Evolutionary conservation across 2,329 filamentous ascomycete species (phyloP).

Genomic region (Diaporthe batatas): DNA sequence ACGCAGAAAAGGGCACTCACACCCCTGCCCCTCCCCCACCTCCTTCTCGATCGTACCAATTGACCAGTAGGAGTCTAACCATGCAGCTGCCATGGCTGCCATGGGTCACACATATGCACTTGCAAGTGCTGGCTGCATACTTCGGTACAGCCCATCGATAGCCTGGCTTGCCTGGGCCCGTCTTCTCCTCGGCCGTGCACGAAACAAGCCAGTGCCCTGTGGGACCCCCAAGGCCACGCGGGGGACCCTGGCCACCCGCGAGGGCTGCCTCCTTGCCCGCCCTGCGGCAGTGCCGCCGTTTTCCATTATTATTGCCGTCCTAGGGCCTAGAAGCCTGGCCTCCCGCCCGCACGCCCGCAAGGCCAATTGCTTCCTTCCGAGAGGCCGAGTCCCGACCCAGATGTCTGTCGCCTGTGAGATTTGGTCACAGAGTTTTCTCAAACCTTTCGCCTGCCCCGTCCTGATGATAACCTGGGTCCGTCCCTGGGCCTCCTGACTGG

Average conservation of each 20-base stretch:
- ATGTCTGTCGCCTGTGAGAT: constrained; percentile 1
- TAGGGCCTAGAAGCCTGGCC: neutral
- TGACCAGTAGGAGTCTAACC: constrained; percentile 27
- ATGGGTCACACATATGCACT: neutral
- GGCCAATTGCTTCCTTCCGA: constrained; percentile 15
- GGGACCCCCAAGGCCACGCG: constrained; percentile 3
- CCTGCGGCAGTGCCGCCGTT: constrained; percentile 18
- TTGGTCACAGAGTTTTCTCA: constrained; percentile 9
- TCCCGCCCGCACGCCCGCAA: no score
- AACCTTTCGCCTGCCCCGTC: neutral
- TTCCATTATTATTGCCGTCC: constrained; percentile 1
- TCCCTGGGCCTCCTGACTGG: neutral
- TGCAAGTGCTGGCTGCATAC: neutral
- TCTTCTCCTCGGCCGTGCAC: constrained; percentile 1
- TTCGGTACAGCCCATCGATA: constrained; percentile 4
- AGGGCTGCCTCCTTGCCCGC: constrained; percentile 20
- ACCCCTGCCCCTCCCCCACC: neutral
- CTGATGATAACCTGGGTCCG: neutral
- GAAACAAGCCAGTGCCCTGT: constrained; percentile 28
- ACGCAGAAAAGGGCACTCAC: neutral
- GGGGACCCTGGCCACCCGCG: neutral
- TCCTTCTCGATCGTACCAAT: constrained; percentile 15
- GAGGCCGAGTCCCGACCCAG: constrained; percentile 9
- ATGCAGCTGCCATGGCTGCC: no score
- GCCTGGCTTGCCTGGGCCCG: constrained; percentile 18